A percentile compares a stretch with the other conserved stretches of the same genome.
These are phyloP conservation scores for Acacia crassicarpa DNA, from an alignment of 306 rosid genomes.

Conservation along the genomic window DNA sequence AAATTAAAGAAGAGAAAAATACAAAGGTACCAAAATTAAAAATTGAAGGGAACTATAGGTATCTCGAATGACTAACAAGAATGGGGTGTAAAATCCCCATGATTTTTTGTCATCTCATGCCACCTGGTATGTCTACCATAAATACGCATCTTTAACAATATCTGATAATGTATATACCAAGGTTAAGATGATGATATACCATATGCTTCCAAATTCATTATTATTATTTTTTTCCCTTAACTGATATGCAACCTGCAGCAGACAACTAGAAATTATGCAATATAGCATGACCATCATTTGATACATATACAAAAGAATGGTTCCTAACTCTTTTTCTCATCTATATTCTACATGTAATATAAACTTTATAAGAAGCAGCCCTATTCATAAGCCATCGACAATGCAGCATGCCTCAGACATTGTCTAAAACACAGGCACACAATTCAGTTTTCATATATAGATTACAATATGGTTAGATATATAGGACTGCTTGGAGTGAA, in stretches of 20 bases:
- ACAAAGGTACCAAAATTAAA: no score
- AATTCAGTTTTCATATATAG: background rate
- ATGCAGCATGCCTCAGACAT: background rate
- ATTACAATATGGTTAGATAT: background rate
- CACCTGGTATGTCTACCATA: background rate
- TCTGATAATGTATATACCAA: background rate
- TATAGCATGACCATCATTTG: slow-evolving; percentile 14
- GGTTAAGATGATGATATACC: background rate
- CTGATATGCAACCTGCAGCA: background rate
- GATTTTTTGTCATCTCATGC: background rate
- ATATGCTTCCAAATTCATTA: background rate
- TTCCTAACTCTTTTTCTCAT: slow-evolving; percentile 6
- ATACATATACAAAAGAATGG: slow-evolving; percentile 21
- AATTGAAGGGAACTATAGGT: no score
- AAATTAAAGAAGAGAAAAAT: no score
- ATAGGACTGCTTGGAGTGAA: slow-evolving; percentile 5
- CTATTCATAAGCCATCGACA: background rate
- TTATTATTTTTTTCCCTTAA: background rate
- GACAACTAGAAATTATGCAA: slow-evolving; percentile 5
- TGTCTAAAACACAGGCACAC: background rate
- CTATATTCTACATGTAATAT: background rate
- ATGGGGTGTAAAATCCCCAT: background rate
- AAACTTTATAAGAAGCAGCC: background rate
- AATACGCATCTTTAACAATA: background rate
- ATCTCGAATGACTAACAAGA: background rate